These are phyloP conservation scores for Komagataella pastoris DNA, from an alignment of 805 yeast genomes.

Conservation along the genomic window DNA sequence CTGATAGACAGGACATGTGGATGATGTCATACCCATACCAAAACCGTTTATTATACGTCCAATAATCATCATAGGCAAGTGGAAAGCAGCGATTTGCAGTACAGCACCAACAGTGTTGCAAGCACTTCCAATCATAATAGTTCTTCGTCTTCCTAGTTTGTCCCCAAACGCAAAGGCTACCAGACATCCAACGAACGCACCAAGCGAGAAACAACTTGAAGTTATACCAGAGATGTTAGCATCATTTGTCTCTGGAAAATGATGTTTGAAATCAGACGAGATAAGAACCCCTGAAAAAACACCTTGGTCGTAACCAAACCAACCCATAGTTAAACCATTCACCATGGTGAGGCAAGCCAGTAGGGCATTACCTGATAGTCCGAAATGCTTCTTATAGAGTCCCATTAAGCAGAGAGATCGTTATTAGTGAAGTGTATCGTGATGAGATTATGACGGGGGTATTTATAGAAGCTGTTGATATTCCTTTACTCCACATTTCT, in stretches of 20 bases:
- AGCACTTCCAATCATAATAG: constrained; percentile 37
- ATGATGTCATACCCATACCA: constrained; percentile 60
- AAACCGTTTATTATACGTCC: constrained; percentile 59
- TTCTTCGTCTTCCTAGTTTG: constrained; percentile 39
- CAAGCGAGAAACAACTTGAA: constrained; percentile 27
- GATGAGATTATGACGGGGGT: not conserved
- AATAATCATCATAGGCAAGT: constrained; percentile 33
- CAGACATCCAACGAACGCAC: constrained; percentile 46
- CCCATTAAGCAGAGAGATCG: not conserved
- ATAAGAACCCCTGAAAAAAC: constrained; percentile 5
- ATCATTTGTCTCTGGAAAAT: constrained; percentile 1
- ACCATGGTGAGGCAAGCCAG: constrained; percentile 3
- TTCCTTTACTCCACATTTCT: not conserved
- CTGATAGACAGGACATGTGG: constrained; percentile 61
- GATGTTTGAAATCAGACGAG: constrained; percentile 5
- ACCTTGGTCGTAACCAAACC: constrained; percentile 6
- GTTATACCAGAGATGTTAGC: constrained; percentile 2
- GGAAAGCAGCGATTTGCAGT: constrained; percentile 32
- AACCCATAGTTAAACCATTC: constrained; percentile 6
- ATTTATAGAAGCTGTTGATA: not conserved
- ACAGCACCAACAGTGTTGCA: constrained; percentile 54
- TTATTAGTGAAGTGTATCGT: not conserved
- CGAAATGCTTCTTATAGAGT: constrained; percentile 2
- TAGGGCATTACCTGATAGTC: constrained; percentile 4
- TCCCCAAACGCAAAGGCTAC: constrained; percentile 38